phyloP scores from a whole-genome alignment of 768 basidiomycete genomes.

The Amanita fuliginea region DNA sequence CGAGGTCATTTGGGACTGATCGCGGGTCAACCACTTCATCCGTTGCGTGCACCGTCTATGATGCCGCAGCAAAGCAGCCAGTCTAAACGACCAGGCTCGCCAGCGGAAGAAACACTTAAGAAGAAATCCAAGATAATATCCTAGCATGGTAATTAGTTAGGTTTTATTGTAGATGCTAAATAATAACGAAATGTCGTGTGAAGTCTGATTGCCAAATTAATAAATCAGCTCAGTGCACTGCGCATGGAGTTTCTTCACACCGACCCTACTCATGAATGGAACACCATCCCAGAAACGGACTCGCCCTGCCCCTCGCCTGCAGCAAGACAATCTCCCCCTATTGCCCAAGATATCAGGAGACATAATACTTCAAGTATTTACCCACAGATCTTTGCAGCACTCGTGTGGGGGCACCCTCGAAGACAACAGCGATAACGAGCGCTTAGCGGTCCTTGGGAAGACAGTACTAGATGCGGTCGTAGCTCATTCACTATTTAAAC shows the following conservation, averaged over 20 bases:
- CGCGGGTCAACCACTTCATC: conserved; percentile 51
- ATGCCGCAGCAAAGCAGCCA: conserved; percentile 9
- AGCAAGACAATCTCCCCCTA: conserved; percentile 19
- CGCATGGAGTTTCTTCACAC: neutral
- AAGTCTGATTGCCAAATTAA: conserved; percentile 1
- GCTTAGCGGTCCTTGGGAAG: conserved; percentile 41
- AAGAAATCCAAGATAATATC: conserved; percentile 26
- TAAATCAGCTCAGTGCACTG: neutral
- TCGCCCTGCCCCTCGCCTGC: conserved; percentile 3
- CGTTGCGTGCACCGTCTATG: conserved; percentile 26
- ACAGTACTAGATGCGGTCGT: conserved; percentile 34
- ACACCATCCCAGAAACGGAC: conserved; percentile 3
- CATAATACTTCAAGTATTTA: conserved; percentile 56
- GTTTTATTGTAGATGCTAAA: too few relatives aligned
- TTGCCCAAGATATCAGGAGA: conserved; percentile 40
- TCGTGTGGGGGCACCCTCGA: conserved; percentile 20
- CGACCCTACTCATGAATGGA: conserved; percentile 2
- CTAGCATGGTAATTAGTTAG: too few relatives aligned
- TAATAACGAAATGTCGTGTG: conserved; percentile 1
- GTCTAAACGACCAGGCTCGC: conserved; percentile 24
- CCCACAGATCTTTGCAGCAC: conserved; percentile 52
- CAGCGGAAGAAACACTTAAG: conserved; percentile 14
- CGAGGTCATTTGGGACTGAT: conserved; percentile 50
- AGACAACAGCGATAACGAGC: conserved; percentile 44
- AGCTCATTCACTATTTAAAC: conserved; percentile 35